These are phyloP conservation scores for Saccharomycopsis sp. DNA, from an alignment of 805 yeast species.

Conservation along the genomic window DNA sequence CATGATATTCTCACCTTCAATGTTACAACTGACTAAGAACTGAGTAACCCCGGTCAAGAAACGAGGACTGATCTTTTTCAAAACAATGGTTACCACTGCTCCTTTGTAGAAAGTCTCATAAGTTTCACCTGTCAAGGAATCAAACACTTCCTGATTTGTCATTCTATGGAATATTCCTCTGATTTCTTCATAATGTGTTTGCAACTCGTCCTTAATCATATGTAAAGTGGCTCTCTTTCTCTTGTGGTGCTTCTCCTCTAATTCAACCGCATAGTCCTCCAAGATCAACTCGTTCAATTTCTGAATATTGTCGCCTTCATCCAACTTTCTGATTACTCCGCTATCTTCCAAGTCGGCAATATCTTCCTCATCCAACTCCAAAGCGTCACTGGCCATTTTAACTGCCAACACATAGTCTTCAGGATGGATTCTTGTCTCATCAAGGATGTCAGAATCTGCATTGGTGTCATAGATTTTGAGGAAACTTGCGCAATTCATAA, in stretches of 20 bases:
- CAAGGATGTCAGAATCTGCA: conserved; percentile 56
- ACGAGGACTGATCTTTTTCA: conserved; percentile 52
- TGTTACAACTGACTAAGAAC: conserved; percentile 58
- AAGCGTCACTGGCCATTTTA: conserved; percentile 97
- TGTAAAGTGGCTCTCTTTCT: conserved; percentile 74
- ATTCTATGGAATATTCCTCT: conserved; percentile 65
- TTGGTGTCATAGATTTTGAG: conserved; percentile 61
- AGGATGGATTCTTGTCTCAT: conserved; percentile 94
- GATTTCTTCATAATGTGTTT: conserved; percentile 80
- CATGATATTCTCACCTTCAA: conserved; percentile 40
- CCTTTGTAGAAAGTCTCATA: conserved; percentile 61
- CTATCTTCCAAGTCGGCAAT: conserved; percentile 69
- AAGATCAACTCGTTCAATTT: conserved; percentile 81
- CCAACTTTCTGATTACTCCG: conserved; percentile 69
- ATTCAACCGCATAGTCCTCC: conserved; percentile 88
- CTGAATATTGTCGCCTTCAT: conserved; percentile 61
- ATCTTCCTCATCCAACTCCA: conserved; percentile 93
- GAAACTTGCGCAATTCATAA: conserved; percentile 89
- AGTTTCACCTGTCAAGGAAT: conserved; percentile 84
- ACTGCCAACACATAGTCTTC: conserved; percentile 95
- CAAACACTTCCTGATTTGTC: conserved; percentile 69
- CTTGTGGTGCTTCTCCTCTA: conserved; percentile 66
- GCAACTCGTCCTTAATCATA: conserved; percentile 79
- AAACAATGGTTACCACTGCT: conserved; percentile 65
- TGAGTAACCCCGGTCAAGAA: conserved; percentile 40